Conservation (phyloP, 352 stramenopile species). For the Pythium rishiriense region DNA sequence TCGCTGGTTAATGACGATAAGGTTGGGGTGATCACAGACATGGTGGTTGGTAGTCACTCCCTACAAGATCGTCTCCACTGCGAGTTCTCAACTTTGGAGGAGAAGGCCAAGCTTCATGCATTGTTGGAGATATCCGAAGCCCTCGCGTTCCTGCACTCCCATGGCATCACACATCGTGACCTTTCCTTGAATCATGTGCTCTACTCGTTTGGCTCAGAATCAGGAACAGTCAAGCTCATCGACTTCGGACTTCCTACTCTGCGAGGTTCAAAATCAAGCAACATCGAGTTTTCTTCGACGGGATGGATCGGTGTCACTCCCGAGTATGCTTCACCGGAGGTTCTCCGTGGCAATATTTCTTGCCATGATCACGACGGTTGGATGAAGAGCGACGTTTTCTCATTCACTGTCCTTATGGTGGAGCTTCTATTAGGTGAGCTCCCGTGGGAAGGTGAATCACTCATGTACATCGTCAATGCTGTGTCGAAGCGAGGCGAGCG, state of each 20-base stretch:
- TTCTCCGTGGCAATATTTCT: constrained; percentile 8
- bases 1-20: background rate
- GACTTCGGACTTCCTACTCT: constrained; percentile 17
- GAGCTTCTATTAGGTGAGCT: constrained; percentile 5
- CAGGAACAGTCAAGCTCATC: constrained; percentile 6
- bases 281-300: background rate
- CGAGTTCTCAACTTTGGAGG: background rate
- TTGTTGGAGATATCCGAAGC: constrained; percentile 3
- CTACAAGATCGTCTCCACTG: constrained; percentile 2
- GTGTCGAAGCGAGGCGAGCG: constrained; percentile 1
- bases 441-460: constrained; percentile 10
- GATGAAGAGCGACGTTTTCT: constrained; percentile 22
- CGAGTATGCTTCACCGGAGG: constrained; percentile 16
- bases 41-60: constrained; percentile 4
- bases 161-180: constrained; percentile 12
- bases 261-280: background rate
- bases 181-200: constrained; percentile 4
- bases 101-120: constrained; percentile 1
- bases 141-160: constrained; percentile 7
- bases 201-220: background rate
- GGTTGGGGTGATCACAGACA: constrained; percentile 7
- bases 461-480: background rate
- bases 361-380: constrained; percentile 10
- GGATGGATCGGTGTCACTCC: background rate
- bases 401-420: constrained; percentile 8